Conservation (phyloP, 345 rosid species). For the Lumnitzera littorea region DNA sequence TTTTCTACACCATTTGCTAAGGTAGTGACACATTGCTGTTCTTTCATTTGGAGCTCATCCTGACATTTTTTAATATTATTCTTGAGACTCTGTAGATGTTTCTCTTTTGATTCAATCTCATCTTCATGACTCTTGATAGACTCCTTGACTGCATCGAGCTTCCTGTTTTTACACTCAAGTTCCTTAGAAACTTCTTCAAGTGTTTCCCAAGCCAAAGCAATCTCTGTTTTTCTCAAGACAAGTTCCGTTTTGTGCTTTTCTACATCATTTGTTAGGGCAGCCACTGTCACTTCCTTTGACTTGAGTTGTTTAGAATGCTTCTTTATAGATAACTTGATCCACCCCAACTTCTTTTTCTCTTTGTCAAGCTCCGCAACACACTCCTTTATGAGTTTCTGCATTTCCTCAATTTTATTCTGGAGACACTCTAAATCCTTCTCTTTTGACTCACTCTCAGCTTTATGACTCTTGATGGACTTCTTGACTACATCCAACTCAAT, state of each 20-base stretch:
- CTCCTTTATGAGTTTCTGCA: neutral
- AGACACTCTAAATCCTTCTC: too few species aligned
- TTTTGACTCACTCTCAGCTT: too few species aligned
- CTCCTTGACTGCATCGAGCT: neutral
- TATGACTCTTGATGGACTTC: too few species aligned
- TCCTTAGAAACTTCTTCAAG: neutral
- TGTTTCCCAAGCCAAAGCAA: neutral
- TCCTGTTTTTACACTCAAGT: neutral
- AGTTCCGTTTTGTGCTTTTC: neutral
- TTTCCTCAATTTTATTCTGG: too few species aligned
- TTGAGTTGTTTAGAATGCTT: conserved; percentile 5
- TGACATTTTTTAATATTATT: conserved; percentile 1
- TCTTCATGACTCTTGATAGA: neutral
- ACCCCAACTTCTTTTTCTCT: neutral
- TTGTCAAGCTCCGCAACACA: neutral
- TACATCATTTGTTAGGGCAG: neutral
- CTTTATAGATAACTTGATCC: neutral
- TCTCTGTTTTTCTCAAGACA: neutral
- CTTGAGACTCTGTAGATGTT: conserved; percentile 2
- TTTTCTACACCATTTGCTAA: too few species aligned
- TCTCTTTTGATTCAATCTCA: conserved; percentile 3
- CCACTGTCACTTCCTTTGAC: neutral
- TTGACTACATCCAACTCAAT: too few species aligned
- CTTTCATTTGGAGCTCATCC: conserved; percentile 3
- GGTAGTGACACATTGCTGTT: neutral